phyloP scores from a whole-genome alignment of 805 yeast genomes.

The Wickerhamomyces chaumierensis region DNA sequence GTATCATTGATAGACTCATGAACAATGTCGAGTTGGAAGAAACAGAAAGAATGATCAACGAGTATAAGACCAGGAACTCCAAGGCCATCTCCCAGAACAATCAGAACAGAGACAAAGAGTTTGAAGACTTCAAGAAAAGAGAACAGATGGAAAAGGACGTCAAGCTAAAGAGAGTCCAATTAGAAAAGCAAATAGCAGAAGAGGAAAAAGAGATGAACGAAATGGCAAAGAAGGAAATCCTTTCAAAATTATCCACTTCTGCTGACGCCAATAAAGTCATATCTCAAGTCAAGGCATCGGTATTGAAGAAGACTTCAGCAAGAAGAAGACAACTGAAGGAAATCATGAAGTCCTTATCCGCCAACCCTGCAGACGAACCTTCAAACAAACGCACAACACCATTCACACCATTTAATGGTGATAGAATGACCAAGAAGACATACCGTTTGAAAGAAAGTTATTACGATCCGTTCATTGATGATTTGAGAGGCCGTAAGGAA shows the following conservation, averaged over 20 bases:
- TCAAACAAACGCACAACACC: slow-evolving; percentile 32
- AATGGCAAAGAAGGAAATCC: slow-evolving; percentile 42
- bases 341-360: slow-evolving; percentile 25
- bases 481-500: slow-evolving; percentile 43
- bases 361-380: slow-evolving; percentile 10
- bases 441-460: slow-evolving; percentile 40
- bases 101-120: slow-evolving; percentile 59
- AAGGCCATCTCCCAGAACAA: slow-evolving; percentile 69
- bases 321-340: slow-evolving; percentile 42
- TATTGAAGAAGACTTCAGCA: slow-evolving; percentile 52
- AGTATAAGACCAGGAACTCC: slow-evolving; percentile 65
- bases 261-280: slow-evolving; percentile 35
- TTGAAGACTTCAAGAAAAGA: slow-evolving; percentile 46
- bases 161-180: slow-evolving; percentile 31
- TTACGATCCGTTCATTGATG: slow-evolving; percentile 53
- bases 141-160: slow-evolving; percentile 66
- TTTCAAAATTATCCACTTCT: slow-evolving; percentile 39
- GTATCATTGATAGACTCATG: slow-evolving; percentile 63
- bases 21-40: slow-evolving; percentile 58
- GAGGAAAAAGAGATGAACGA: slow-evolving; percentile 45
- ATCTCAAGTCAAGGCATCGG: slow-evolving; percentile 38
- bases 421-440: slow-evolving; percentile 45
- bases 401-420: slow-evolving; percentile 92
- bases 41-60: slow-evolving; percentile 53
- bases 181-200: slow-evolving; percentile 57